Percentiles rank a stretch among this genome's conserved stretches.
Evolutionary conservation across 192 early-diverging fungal species (phyloP).

Genomic region (Gamsiella multidivaricata): DNA sequence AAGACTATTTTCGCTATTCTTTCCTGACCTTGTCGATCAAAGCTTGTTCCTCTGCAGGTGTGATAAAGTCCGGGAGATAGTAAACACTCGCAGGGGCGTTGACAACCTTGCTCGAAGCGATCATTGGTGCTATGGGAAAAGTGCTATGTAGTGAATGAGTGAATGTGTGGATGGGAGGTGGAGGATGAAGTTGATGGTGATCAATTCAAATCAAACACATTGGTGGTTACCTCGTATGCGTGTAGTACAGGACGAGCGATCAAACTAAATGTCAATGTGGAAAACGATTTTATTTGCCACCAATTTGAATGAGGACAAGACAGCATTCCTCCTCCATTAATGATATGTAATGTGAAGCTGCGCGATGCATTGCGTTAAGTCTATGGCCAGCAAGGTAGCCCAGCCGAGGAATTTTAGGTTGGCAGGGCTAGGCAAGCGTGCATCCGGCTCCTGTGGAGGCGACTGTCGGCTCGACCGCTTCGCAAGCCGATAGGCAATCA

Average conservation of each 20-base stretch:
- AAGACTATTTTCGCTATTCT: too few relatives aligned
- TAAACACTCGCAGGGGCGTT: conserved; percentile 45
- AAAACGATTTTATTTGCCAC: too few relatives aligned
- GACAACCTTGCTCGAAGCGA: conserved; percentile 4
- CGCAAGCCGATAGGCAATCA: not conserved
- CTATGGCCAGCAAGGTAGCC: not conserved
- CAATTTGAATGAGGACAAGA: too few relatives aligned
- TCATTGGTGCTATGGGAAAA: conserved; percentile 12
- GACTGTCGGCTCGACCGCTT: not conserved
- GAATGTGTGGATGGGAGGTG: not conserved
- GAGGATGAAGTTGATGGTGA: too few relatives aligned
- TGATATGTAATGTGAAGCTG: too few relatives aligned
- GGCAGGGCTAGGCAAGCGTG: not conserved
- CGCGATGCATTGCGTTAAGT: too few relatives aligned
- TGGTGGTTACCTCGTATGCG: too few relatives aligned
- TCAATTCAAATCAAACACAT: too few relatives aligned
- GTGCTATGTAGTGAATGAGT: not conserved
- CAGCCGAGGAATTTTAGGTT: conserved; percentile 13
- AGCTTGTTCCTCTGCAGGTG: conserved; percentile 36
- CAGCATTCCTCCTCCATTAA: too few relatives aligned
- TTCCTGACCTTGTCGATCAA: conserved; percentile 54
- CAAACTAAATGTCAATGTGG: too few relatives aligned
- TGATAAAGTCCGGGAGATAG: conserved; percentile 58
- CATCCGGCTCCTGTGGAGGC: not conserved
- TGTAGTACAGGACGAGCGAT: too few relatives aligned